A percentile compares a stretch with the other conserved stretches of the same genome.
Conservation (phyloP, 495 filamentous ascomycete genomes). For the Aspergillus funiculosus region DNA sequence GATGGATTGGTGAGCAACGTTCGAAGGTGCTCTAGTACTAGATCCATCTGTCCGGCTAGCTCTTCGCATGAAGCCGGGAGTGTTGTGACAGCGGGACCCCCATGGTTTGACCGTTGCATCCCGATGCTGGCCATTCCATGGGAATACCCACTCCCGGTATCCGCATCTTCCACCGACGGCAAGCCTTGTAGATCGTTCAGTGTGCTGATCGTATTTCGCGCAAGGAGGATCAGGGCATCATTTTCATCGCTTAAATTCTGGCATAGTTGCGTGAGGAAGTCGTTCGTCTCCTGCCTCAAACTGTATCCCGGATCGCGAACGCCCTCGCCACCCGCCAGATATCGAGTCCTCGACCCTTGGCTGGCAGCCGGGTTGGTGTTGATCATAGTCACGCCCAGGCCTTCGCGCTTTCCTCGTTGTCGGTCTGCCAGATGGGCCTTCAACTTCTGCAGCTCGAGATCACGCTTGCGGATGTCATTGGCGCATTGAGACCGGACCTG, state of each 20-base stretch:
- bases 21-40: slow-evolving; percentile 70
- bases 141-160: slow-evolving; percentile 37
- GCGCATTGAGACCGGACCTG: slow-evolving; percentile 84
- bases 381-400: slow-evolving; percentile 45
- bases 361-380: slow-evolving; percentile 41
- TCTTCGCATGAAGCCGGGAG: slow-evolving; percentile 61
- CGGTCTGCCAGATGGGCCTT: slow-evolving; percentile 72
- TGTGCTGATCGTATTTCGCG: slow-evolving; percentile 63
- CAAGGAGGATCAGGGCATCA: slow-evolving; percentile 68
- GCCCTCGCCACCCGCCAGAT: slow-evolving; percentile 35
- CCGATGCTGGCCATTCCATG: slow-evolving; percentile 35
- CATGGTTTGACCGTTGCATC: slow-evolving; percentile 24
- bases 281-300: slow-evolving; percentile 79
- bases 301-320: slow-evolving; percentile 60
- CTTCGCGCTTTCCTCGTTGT: slow-evolving; percentile 46
- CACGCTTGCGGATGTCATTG: slow-evolving; percentile 87
- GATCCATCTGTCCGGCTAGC: slow-evolving; percentile 64
- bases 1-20: slow-evolving; percentile 87
- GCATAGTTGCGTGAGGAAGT: slow-evolving; percentile 83
- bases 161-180: slow-evolving; percentile 44
- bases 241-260: slow-evolving; percentile 92
- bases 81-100: slow-evolving; percentile 28
- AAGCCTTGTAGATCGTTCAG: slow-evolving; percentile 77
- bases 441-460: slow-evolving; percentile 78
- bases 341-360: slow-evolving; percentile 27